Percentiles rank a stretch among this genome's conserved stretches.
Conservation (phyloP, 371 early-diverging fungal species). For the Furculomyces boomerangus region DNA sequence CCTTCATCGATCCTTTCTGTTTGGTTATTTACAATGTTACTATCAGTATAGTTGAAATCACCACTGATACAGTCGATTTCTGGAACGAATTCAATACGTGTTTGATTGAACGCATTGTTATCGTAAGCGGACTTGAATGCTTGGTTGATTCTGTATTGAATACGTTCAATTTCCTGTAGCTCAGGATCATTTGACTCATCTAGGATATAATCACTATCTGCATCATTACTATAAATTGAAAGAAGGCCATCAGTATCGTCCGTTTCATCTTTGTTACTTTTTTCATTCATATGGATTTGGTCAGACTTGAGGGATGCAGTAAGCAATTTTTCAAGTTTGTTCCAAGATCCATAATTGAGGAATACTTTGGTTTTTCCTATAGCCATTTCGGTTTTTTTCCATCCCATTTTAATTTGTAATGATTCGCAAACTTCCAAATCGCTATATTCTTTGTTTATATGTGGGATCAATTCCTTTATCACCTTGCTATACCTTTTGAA, state of each 20-base stretch:
- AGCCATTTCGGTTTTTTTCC: conserved; percentile 41
- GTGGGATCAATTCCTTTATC: conserved; percentile 22
- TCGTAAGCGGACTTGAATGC: not conserved
- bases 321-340: conserved; percentile 31
- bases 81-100: not conserved
- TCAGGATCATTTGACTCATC: conserved; percentile 10
- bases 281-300: conserved; percentile 9
- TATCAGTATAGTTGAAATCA: too few species aligned
- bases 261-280: not conserved
- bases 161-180: not conserved
- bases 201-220: not conserved
- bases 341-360: conserved; percentile 52
- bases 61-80: too few species aligned
- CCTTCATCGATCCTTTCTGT: too few species aligned
- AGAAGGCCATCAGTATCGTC: conserved; percentile 10
- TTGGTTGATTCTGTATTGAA: not conserved
- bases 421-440: conserved; percentile 35
- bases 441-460: conserved; percentile 12
- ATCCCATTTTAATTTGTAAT: conserved; percentile 36
- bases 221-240: conserved; percentile 22
- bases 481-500: conserved; percentile 44
- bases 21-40: too few species aligned
- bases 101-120: not conserved
- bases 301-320: not conserved
- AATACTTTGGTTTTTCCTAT: conserved; percentile 50